phyloP scores from a whole-genome alignment of 73 alveolate species.

The Loxodes magnus region DNA sequence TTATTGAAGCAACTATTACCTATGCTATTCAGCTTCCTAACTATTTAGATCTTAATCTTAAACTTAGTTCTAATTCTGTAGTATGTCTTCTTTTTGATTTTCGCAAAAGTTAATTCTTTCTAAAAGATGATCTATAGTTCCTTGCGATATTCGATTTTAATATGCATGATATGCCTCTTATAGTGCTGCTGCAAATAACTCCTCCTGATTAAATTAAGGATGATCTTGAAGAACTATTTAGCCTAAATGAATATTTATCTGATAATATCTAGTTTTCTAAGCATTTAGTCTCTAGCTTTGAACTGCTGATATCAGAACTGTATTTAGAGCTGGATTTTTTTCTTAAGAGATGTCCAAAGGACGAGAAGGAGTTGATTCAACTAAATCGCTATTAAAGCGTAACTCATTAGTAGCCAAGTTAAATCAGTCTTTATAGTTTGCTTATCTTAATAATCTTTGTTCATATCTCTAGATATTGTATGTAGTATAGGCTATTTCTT shows the following conservation, averaged over 20 bases:
- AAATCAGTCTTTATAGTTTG: constrained; percentile 30
- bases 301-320: constrained; percentile 36
- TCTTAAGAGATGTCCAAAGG: constrained; percentile 80
- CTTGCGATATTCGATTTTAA: constrained; percentile 64
- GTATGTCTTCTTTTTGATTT: constrained; percentile 25
- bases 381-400: constrained; percentile 69
- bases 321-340: constrained; percentile 45
- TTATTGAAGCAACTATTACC: constrained; percentile 43
- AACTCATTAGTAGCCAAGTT: constrained; percentile 33
- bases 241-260: constrained; percentile 66
- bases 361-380: constrained; percentile 67
- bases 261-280: constrained; percentile 59
- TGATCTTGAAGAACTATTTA: constrained; percentile 58
- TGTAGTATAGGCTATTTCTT: constrained; percentile 17
- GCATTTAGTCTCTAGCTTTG: constrained; percentile 63
- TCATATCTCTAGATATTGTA: constrained; percentile 25
- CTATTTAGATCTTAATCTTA: no score
- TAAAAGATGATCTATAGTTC: constrained; percentile 74
- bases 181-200: constrained; percentile 59
- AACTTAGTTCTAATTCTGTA: no score
- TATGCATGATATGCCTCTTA: constrained; percentile 68
- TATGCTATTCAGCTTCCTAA: constrained; percentile 19
- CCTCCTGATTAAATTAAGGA: constrained; percentile 80
- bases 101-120: constrained; percentile 38
- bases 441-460: constrained; percentile 38